Evolutionary conservation across 352 stramenopile genomes (phyloP), one percentile per base, ranked within the genome.

Genomic region (Phytophthora pluvialis): DNA sequence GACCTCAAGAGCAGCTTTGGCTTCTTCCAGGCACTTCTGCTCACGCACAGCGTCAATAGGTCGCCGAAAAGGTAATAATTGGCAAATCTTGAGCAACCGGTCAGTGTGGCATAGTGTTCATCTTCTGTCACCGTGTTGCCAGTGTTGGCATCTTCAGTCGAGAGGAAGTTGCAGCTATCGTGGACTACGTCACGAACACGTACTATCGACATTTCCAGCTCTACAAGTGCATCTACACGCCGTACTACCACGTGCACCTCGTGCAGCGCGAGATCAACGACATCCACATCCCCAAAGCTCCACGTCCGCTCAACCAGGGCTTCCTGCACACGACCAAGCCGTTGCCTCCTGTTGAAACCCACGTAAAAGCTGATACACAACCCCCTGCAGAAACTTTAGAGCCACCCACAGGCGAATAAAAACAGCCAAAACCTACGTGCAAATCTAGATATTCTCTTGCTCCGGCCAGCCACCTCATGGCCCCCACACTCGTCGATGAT

Each of bases 191-290:
- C 51, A 75, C 82, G 28, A 75, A 93, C 71, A 78, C 76, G 46
- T 95, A 95, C 72, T 95, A 88, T 54, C 80, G 87, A 21, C 85
- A 94, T 48, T 89, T 91, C 18, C 69, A 85, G 48, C 74, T 94
- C 28, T 91, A 95, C 77, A 92, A 94, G 70, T 79, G 67, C 60
- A 80, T 91, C 61, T 95, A 82, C 75, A 93, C 85, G 28, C 81
- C 82, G 7, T 83, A 81, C 58, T 65, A 75, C 31, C 82, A 86
- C 49, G 67, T 78, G 8, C 70, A 90, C 16, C 35, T 90, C 18
- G 61, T 80, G 8, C 81, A 91, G 61, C 52, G 66, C 10, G 49
- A 79, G 5, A 60, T 79, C 33, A 84, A 83, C 36, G 72, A 64
- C 32, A 60, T 91, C 15, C 64, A 93, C 60, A 68, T 52, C 1